These are phyloP conservation scores for Trichoderma asperelloides DNA, from an alignment of 495 filamentous ascomycete species.

Conservation along the genomic window DNA sequence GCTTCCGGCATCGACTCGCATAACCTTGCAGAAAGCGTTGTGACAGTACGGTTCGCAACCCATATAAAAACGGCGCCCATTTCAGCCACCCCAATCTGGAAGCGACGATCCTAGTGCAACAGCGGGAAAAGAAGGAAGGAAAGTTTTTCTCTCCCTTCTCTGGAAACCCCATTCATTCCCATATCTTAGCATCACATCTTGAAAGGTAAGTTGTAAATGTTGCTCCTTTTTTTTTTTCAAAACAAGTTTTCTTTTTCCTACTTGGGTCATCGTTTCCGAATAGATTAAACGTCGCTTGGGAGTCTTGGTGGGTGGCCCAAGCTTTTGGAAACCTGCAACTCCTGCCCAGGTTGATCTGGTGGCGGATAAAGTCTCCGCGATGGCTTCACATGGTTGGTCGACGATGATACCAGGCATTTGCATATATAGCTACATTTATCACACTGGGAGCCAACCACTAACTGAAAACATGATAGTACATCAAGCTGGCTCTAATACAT, in stretches of 20 bases:
- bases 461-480: neutral
- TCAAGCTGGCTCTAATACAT: neutral
- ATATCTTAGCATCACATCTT: neutral
- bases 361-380: neutral
- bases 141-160: neutral
- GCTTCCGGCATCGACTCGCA: neutral
- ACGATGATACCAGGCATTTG: neutral
- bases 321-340: neutral
- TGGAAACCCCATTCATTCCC: neutral
- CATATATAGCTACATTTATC: neutral
- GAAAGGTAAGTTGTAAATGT: neutral
- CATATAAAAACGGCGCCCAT: neutral
- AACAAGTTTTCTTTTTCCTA: no score
- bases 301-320: slow-evolving; percentile 2
- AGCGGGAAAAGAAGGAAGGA: neutral
- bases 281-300: neutral
- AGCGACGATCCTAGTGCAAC: neutral
- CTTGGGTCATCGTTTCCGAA: neutral
- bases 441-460: neutral
- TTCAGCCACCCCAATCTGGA: neutral
- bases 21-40: neutral
- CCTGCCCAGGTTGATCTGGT: neutral
- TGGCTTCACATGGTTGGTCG: neutral
- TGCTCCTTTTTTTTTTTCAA: neutral
- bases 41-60: neutral